Conservation (phyloP, 208 protist genomes). For the Trypanosoma vivax region DNA sequence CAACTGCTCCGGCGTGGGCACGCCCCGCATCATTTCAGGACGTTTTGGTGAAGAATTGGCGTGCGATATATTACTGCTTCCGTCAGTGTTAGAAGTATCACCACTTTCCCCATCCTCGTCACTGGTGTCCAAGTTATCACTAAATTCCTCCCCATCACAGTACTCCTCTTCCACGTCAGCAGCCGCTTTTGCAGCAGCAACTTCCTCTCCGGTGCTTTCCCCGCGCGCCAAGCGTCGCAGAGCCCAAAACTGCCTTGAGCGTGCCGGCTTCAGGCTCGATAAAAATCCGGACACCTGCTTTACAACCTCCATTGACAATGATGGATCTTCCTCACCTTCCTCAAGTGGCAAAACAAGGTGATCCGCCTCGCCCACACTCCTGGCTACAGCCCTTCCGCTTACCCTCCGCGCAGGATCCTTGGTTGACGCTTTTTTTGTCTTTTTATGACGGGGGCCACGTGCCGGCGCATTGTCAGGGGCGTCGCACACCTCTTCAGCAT, state of each 20-base stretch:
- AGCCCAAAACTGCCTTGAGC: conserved; percentile 52
- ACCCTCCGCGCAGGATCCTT: not conserved
- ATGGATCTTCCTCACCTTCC: conserved; percentile 44
- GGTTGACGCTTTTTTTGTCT: not conserved
- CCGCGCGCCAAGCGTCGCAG: conserved; percentile 57
- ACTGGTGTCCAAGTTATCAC: not conserved
- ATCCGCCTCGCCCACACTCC: not conserved
- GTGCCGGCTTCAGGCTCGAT: conserved; percentile 22
- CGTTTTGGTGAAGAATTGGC: no score
- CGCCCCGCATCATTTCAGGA: not conserved
- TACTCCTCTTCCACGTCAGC: conserved; percentile 8
- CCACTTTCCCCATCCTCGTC: no score
- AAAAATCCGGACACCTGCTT: conserved; percentile 45
- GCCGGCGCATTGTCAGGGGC: not conserved
- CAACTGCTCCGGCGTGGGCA: not conserved
- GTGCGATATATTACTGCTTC: no score
- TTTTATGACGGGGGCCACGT: no score
- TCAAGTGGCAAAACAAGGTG: conserved; percentile 11
- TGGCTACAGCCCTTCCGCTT: conserved; percentile 2
- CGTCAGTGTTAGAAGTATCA: no score
- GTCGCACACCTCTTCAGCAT: not conserved
- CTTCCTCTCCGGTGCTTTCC: not conserved
- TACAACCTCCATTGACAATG: conserved; percentile 43
- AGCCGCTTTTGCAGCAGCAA: not conserved
- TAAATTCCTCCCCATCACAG: not conserved